Base-by-base conservation (phyloP, 495 filamentous ascomycete species). In the Neurospora sp. region DNA sequence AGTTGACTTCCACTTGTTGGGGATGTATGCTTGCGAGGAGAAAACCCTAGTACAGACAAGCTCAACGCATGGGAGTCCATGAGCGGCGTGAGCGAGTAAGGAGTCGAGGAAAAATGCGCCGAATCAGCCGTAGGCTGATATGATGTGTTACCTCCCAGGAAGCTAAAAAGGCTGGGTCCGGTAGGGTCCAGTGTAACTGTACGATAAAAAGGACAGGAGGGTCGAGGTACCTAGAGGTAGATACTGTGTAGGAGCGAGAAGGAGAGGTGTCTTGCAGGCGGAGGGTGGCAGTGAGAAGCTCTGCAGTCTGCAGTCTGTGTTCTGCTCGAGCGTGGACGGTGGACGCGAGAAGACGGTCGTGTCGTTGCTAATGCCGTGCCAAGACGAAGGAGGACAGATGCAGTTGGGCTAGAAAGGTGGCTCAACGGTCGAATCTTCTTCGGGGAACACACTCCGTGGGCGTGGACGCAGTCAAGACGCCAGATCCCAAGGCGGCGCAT, bases 101-200 rank as follows among this genome's bases (percentile, higher is more conserved):
- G 70, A 74, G 59, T 74, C 71, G 76, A 74, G 83, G 84, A 79
- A 84, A 82, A 76, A 73, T 79, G 78, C 80, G 78, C 84, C 84
- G 84, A 85, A 83, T 76, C 81, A 82, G 82, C 83, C 83, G 82
- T 79, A 85, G 84, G 82, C 84, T 85, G 84, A 84, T 84, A 77
- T 81, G 77, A 78, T 81, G 81, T 76, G 61, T 73, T 20, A 75
- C 72, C 70, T 73, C 70, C 68, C 72, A 72, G 48, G 71, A 72
- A 69, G 70, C 71, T 77, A 44, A 70, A 73, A 73, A 73, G 59
- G 71, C 74, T 71, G 72, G 72, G 45, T 73, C 72, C 72, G 74
- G 74, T 77, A 76, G 79, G 75, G 75, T 77, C 74, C 76, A 76
- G 79, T 79, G 75, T 69, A 65, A 79, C 76, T 73, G 75, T 72